Conservation (phyloP, 495 filamentous ascomycete species). For the Pyrenopolyporus hunteri region DNA sequence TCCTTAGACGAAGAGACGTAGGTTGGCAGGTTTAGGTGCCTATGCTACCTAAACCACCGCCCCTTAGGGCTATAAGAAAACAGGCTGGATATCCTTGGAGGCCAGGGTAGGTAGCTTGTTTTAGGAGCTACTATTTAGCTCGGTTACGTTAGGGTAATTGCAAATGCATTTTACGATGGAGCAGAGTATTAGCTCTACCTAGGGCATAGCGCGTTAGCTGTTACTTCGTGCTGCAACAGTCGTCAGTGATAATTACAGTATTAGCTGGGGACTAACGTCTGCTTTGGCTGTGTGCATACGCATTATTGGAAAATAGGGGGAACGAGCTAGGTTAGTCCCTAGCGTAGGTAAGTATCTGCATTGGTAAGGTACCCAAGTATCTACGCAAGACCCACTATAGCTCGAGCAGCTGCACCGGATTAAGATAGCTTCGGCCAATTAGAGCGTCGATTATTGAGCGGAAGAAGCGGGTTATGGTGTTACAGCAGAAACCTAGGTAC, state of each 20-base stretch:
- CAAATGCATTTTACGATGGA: not conserved
- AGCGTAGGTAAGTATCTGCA: too few species aligned
- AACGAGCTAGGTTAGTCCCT: too few species aligned
- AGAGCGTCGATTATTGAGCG: not conserved
- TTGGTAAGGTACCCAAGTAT: too few species aligned
- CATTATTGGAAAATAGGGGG: too few species aligned
- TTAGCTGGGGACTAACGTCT: too few species aligned
- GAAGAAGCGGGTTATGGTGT: not conserved
- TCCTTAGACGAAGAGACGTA: not conserved
- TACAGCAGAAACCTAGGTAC: too few species aligned
- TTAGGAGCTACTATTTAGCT: not conserved
- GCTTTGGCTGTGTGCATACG: too few species aligned
- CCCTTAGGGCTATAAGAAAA: too few species aligned
- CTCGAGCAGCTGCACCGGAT: not conserved
- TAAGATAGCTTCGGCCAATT: constrained; percentile 15
- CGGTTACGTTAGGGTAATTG: not conserved
- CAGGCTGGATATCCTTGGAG: too few species aligned
- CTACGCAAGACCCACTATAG: not conserved
- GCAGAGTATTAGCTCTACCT: not conserved
- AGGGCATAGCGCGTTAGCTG: not conserved
- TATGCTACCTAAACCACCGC: too few species aligned
- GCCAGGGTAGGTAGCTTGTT: not conserved
- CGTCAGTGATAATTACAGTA: not conserved
- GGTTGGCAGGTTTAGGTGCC: not conserved
- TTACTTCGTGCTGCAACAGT: not conserved